phyloP scores from a whole-genome alignment of 306 rosid species.

The Vigna hirtella region DNA sequence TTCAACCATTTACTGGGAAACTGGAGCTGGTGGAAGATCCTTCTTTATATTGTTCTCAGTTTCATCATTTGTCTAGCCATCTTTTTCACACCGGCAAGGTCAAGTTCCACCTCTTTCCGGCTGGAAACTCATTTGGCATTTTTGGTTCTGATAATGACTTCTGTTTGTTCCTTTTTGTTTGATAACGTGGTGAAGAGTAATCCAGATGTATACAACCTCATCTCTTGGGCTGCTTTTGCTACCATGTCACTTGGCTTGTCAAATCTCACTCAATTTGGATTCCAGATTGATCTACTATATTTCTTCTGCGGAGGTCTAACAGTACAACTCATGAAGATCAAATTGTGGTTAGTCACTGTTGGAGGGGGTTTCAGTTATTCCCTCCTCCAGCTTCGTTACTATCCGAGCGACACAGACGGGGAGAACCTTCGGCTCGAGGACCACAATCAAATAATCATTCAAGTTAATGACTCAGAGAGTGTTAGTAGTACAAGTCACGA shows the following conservation, averaged over 20 bases:
- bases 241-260: constrained; percentile 17
- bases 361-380: constrained; percentile 23
- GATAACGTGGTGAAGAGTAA: neutral
- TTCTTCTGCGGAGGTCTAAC: neutral
- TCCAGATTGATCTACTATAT: constrained; percentile 31
- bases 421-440: neutral
- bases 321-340: constrained; percentile 32
- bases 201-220: constrained; percentile 4
- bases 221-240: constrained; percentile 23
- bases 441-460: neutral
- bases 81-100: neutral
- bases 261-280: constrained; percentile 11
- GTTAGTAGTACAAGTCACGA: neutral
- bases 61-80: neutral
- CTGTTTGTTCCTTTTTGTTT: neutral
- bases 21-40: constrained; percentile 8
- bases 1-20: constrained; percentile 17
- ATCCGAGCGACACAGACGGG: neutral
- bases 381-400: no score
- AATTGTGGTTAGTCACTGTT: neutral
- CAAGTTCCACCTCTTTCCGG: neutral
- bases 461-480: neutral
- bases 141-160: neutral
- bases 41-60: neutral
- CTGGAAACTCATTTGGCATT: neutral